A percentile compares a stretch with the other conserved stretches of the same genome.
These are phyloP conservation scores for Tripidium arundinaceum DNA, from an alignment of 202 grass and related monocot genomes.

Conservation along the genomic window DNA sequence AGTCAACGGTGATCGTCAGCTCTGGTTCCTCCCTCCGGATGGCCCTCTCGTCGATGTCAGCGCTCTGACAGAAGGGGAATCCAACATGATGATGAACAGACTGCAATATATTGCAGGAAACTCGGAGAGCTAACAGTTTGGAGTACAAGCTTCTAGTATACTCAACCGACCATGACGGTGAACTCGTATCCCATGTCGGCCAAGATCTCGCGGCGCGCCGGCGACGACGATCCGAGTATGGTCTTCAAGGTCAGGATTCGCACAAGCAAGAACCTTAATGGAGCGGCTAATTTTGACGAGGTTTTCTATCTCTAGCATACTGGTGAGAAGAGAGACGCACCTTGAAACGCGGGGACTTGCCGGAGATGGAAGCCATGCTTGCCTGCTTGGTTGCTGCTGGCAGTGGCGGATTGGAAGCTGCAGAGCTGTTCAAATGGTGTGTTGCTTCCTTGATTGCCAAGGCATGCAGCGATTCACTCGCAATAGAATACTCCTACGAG, in stretches of 20 bases:
- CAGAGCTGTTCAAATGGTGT: neutral
- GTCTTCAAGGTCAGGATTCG: constrained; percentile 14
- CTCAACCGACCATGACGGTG: constrained; percentile 38
- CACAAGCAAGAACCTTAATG: neutral
- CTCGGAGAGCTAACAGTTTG: neutral
- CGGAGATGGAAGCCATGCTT: constrained; percentile 19
- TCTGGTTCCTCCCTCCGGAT: constrained; percentile 60
- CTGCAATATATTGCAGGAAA: neutral
- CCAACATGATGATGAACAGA: neutral
- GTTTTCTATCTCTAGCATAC: neutral
- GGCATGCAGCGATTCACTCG: neutral
- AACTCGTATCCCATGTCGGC: constrained; percentile 59
- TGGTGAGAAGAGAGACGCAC: neutral
- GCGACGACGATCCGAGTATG: constrained; percentile 65
- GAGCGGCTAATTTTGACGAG: neutral
- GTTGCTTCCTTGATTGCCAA: constrained; percentile 27
- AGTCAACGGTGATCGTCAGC: neutral
- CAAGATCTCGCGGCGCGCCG: constrained; percentile 55
- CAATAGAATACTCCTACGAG: neutral
- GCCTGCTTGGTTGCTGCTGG: neutral
- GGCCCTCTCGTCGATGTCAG: constrained; percentile 65
- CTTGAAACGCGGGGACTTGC: constrained; percentile 15
- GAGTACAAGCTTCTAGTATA: neutral
- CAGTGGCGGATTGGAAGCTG: neutral
- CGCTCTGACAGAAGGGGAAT: constrained; percentile 23